Percentiles rank a stretch among this genome's conserved stretches.
phyloP scores from a whole-genome alignment of 305 asterid species.

The Stenogyne calaminthoides region DNA sequence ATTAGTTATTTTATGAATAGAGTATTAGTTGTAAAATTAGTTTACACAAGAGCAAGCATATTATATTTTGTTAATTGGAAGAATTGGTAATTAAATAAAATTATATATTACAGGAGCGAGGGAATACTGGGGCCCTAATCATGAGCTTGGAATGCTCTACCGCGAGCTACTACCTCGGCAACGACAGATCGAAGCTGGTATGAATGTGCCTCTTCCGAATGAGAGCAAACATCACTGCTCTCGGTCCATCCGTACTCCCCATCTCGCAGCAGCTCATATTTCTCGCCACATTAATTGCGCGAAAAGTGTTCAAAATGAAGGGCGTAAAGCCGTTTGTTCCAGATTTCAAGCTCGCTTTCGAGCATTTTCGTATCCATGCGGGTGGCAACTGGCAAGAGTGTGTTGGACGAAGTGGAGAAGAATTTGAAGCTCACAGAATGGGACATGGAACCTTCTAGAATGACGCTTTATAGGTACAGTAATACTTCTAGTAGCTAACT shows the following conservation, averaged over 20 bases:
- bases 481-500: constrained; percentile 41
- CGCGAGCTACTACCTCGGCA: constrained; percentile 34
- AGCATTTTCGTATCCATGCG: constrained; percentile 41
- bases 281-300: constrained; percentile 16
- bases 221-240: constrained; percentile 36
- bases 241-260: constrained; percentile 45
- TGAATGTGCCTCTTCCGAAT: constrained; percentile 47
- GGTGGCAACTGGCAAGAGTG: constrained; percentile 35
- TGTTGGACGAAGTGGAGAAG: constrained; percentile 34
- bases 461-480: constrained; percentile 41
- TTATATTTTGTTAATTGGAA: too few relatives aligned
- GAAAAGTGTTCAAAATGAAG: constrained; percentile 29
- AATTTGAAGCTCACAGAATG: constrained; percentile 10
- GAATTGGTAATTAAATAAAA: too few relatives aligned
- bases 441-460: constrained; percentile 44
- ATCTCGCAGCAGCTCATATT: constrained; percentile 38
- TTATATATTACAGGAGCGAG: constrained; percentile 14
- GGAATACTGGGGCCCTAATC: constrained; percentile 33
- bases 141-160: constrained; percentile 38
- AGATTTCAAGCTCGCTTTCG: constrained; percentile 47
- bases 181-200: constrained; percentile 38
- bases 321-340: constrained; percentile 35
- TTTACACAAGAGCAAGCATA: too few relatives aligned
- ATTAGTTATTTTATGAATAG: too few relatives aligned
- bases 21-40: too few relatives aligned